A percentile compares a stretch with the other conserved stretches of the same genome.
Conservation (phyloP, 2,329 filamentous ascomycete species). For the Zymoseptoria crescenta region DNA sequence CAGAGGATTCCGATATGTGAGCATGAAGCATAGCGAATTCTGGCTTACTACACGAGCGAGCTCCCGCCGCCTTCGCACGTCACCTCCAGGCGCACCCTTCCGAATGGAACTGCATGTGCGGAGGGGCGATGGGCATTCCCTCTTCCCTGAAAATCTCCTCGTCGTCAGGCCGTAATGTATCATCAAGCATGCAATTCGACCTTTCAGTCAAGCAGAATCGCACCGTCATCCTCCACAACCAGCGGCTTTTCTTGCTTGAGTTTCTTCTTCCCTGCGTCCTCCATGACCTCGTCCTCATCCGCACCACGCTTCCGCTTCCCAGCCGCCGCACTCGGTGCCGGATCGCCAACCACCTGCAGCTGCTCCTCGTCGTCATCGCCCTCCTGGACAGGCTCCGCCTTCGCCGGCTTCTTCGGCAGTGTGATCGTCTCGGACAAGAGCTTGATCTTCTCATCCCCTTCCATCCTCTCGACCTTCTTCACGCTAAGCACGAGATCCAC, state of each 20-base stretch:
- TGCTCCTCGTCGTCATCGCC: slow-evolving; percentile 10
- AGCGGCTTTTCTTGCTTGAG: slow-evolving; percentile 14
- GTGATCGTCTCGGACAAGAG: slow-evolving; percentile 12
- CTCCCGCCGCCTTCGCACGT: no score
- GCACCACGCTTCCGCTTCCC: slow-evolving; percentile 25
- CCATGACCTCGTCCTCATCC: slow-evolving; percentile 19
- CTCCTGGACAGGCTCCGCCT: slow-evolving; percentile 14
- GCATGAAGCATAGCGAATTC: no score
- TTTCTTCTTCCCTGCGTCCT: slow-evolving; percentile 18
- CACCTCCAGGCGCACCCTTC: no score
- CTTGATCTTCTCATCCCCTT: slow-evolving; percentile 8
- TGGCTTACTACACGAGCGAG: no score
- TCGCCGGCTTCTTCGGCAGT: slow-evolving; percentile 17
- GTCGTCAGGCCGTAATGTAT: not conserved
- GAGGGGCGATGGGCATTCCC: no score
- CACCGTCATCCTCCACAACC: slow-evolving; percentile 23
- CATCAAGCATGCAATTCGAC: not conserved
- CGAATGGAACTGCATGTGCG: not conserved
- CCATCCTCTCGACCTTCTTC: slow-evolving; percentile 4
- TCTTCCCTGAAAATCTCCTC: not conserved
- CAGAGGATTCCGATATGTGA: no score
- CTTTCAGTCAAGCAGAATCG: slow-evolving; percentile 26
- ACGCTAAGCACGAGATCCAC: slow-evolving; percentile 66
- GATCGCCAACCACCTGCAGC: not conserved
- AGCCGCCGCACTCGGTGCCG: not conserved